Base-by-base conservation (phyloP, 1,284 basidiomycete species). In the Chiua sp. region DNA sequence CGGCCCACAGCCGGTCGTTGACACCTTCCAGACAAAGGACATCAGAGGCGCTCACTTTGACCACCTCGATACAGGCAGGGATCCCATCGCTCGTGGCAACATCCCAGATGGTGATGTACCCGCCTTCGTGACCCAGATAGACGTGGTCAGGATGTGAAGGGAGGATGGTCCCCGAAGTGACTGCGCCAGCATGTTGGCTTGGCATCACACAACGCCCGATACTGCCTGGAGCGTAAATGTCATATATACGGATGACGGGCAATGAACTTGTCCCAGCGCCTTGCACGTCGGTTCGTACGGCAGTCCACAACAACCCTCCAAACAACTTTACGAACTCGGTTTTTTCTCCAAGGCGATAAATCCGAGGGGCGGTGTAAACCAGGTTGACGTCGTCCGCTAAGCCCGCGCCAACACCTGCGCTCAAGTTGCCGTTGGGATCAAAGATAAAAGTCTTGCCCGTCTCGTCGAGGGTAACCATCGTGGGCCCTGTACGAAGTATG, bases 121-220 rank as follows among this genome's bases (percentile, higher is more conserved):
- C 98, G 48, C 92, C 94, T 74, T 98, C 96, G 69, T 99, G 97
- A 0, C 93, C 95, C n/a, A 99, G 80, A 68, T 90, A 98, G 33
- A 94, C 90, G 22, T 79, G 75, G 2, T 84, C 80, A 0, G 89
- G 87, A 13, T 85, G 78, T 0, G 88, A 82, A 0, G 93, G 90
- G 7, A 98, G 76, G 28, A 93, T 78, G 0, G 95, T 87, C 0
- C 91, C 94, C 32, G 88, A 87, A 0, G 92, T 93, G 16, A 98
- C 92, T 0, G 91, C 82, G 1, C 96, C 96, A 51, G 91, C 79
- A 61, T 86, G 80, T 65, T 92, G 87, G 26, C 74, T 80, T 4
- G 84, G 87, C 55, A 84, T 72, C 26, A 91, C 69, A 4, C 82
- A 77, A 49, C 80, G 79, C 3, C 79, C 82, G 3, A 79, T 70